These are phyloP conservation scores for Moricandia moricandioides DNA, from an alignment of 345 rosid genomes.

Conservation along the genomic window DNA sequence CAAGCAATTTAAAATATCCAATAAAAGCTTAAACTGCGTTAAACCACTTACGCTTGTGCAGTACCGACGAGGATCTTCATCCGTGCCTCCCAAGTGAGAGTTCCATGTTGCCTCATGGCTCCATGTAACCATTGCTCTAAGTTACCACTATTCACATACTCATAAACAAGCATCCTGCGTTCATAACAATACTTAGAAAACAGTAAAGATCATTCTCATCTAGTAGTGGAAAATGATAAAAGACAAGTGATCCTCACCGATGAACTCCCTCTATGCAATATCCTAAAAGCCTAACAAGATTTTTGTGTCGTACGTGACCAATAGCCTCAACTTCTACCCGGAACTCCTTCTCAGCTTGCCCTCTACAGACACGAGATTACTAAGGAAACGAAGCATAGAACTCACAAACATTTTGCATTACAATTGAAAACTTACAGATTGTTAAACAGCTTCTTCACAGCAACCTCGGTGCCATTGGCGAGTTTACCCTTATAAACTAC, in stretches of 20 bases:
- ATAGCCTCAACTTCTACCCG: slow-evolving; percentile 97
- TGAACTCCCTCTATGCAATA: slow-evolving; percentile 91
- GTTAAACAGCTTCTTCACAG: slow-evolving; percentile 95
- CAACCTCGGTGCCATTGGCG: slow-evolving; percentile 89
- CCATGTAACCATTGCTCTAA: slow-evolving; percentile 87
- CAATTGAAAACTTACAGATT: slow-evolving; percentile 52
- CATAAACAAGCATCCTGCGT: slow-evolving; percentile 78
- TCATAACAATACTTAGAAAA: not conserved
- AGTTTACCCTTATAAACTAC: slow-evolving; percentile 83
- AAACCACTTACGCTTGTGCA: slow-evolving; percentile 77
- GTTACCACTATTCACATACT: slow-evolving; percentile 85
- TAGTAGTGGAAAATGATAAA: not conserved
- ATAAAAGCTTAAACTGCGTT: slow-evolving; percentile 7
- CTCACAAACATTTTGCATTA: not conserved
- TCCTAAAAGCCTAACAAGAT: slow-evolving; percentile 90
- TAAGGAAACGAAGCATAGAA: slow-evolving; percentile 1
- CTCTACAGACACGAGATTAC: slow-evolving; percentile 47
- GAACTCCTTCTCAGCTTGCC: slow-evolving; percentile 97
- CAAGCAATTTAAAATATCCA: not conserved
- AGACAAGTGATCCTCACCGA: slow-evolving; percentile 47
- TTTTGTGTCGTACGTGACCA: slow-evolving; percentile 95
- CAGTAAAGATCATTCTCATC: not conserved
- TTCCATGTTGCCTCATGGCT: slow-evolving; percentile 54
- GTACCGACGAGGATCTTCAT: slow-evolving; percentile 76
- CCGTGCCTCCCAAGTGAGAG: slow-evolving; percentile 81